These are phyloP conservation scores for Calonectria ilicicola DNA, from an alignment of 2,329 filamentous ascomycete genomes.

Conservation along the genomic window DNA sequence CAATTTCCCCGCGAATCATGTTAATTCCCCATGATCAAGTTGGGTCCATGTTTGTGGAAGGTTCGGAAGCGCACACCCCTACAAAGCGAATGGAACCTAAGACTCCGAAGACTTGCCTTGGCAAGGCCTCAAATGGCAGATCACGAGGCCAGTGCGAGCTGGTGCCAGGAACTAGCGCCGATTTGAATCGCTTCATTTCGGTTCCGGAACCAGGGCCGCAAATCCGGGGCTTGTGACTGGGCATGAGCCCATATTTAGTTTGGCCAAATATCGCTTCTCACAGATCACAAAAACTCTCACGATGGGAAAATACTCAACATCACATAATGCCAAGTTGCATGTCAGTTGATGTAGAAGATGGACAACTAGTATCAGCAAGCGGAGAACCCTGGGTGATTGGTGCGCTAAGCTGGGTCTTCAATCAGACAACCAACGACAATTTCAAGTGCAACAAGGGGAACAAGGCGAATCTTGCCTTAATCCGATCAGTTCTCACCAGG, in stretches of 20 bases:
- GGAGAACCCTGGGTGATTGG: no score
- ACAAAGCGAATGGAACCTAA: background rate
- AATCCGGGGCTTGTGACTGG: background rate
- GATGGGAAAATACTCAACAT: background rate
- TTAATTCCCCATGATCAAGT: background rate
- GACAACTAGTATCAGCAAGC: no score
- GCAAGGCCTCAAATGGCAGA: background rate
- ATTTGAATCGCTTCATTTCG: background rate
- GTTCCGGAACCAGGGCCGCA: conserved; percentile 1
- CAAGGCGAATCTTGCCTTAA: no score
- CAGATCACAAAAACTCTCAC: background rate
- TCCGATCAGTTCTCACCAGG: no score
- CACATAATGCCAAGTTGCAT: no score
- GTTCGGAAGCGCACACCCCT: background rate
- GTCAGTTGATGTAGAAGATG: no score
- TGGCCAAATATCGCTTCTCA: background rate
- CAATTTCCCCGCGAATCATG: conserved; percentile 8
- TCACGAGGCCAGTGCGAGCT: background rate
- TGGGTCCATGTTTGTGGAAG: background rate
- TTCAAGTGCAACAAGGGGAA: no score
- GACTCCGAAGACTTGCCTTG: background rate
- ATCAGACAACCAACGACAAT: no score
- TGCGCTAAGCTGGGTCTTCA: no score
- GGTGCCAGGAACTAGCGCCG: background rate
- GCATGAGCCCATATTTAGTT: background rate